Evolutionary conservation across 1,139 yeast species (phyloP), one percentile per base, ranked within the genome.

Genomic region (Hyphopichia buzzinii): DNA sequence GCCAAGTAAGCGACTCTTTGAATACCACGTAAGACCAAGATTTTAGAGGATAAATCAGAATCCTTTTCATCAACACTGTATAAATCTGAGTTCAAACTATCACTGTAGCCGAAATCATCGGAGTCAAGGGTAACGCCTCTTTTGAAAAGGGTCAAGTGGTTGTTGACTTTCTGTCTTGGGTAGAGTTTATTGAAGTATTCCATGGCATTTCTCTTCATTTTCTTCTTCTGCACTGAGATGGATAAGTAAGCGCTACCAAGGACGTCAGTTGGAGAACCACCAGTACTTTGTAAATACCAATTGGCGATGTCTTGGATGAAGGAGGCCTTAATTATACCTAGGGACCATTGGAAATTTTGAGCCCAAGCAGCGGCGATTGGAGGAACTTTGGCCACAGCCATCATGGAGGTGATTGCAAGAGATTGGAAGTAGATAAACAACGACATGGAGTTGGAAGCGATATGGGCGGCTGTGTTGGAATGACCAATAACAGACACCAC

Each of bases 301-400:
- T 82, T 79, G 50, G 95, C 84, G 40, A 90, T 86, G 34, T 70
- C 60, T 61, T 92, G 98, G 78, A 92, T 84, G 54, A 90, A 88
- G n/a, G 67, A 66, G 8, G 81, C 79, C 39, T 76, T 73, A 49
- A 94, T 87, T 44, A 92, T 81, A 38, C 98, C 98, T 74, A 92
- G 74, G 4, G 97, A 82, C 98, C 98, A 92, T 65, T 81, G 82
- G 69, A 92, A 92, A 66, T 92, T 92, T 60, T 92, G 96, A 26
- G 95, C 83, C 99, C 99, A 92, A 3, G 97, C 94, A 2, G 96
- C 92, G 8, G 97, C 97, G 46, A 92, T 88, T 4, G 98, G 98
- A 7, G 98, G 98, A 17, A 88, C 86, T 43, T 81, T 73, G 15
- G 89, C 78, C 27, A 92, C 97, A 34, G 95, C 97, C 92, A 90